Conservation (phyloP, 371 early-diverging fungal species). For the Nematocida major region DNA sequence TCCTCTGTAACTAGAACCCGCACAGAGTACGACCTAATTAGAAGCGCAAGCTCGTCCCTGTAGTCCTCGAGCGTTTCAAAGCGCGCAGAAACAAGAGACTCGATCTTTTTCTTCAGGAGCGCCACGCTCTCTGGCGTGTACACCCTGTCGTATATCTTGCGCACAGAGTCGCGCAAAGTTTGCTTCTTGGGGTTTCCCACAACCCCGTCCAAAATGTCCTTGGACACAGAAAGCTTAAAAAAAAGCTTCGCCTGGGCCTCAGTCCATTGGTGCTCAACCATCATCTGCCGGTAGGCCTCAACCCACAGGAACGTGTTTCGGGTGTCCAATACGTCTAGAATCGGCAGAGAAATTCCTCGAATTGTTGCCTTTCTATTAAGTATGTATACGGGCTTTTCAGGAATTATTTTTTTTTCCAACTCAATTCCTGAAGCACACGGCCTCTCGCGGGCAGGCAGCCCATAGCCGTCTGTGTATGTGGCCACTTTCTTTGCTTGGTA, state of each 20-base stretch:
- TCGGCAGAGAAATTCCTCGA: not conserved
- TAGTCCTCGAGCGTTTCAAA: conserved; percentile 5
- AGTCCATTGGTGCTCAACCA: conserved; percentile 11
- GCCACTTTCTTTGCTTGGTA: not conserved
- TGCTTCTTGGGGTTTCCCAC: conserved; percentile 1
- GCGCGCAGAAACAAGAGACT: not conserved
- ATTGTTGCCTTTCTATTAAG: conserved; percentile 1
- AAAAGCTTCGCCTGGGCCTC: not conserved
- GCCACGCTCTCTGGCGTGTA: conserved; percentile 18
- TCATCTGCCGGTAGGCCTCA: conserved; percentile 4
- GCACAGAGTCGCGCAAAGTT: conserved; percentile 8
- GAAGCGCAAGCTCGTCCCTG: conserved; percentile 31
- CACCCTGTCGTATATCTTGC: conserved; percentile 12
- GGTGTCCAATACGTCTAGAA: conserved; percentile 43
- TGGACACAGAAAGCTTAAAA: conserved; percentile 9
- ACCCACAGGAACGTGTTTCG: conserved; percentile 46
- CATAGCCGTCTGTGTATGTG: not conserved
- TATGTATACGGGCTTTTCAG: not conserved
- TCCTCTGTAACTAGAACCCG: not conserved
- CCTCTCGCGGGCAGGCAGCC: not conserved
- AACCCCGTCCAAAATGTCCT: not conserved
- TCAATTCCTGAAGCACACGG: not conserved
- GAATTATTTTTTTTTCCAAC: conserved; percentile 19
- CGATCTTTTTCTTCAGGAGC: not conserved
- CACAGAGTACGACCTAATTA: conserved; percentile 32